A percentile compares a stretch with the other conserved stretches of the same genome.
These are phyloP conservation scores for Clavispora carvajalis DNA, from an alignment of 805 yeast genomes.

Conservation along the genomic window DNA sequence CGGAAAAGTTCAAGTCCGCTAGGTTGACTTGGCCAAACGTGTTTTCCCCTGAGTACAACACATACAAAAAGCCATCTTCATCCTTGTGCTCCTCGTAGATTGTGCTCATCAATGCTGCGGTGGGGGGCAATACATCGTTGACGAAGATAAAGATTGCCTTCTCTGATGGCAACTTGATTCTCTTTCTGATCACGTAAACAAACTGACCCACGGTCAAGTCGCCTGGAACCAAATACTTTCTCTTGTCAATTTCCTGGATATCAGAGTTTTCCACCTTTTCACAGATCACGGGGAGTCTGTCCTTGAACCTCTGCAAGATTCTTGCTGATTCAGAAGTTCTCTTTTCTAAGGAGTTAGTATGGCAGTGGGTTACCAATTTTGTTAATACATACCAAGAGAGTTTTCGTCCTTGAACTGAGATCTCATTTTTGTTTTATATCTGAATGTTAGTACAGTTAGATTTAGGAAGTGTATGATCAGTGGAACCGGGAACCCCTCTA, in stretches of 20 bases:
- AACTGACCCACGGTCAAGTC: constrained; percentile 97
- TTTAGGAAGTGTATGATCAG: no score
- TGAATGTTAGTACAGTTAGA: constrained; percentile 9
- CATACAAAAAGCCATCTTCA: constrained; percentile 94
- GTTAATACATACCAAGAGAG: constrained; percentile 68
- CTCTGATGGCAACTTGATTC: constrained; percentile 93
- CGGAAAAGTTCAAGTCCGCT: constrained; percentile 16
- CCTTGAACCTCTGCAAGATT: constrained; percentile 80
- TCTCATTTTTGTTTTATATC: constrained; percentile 49
- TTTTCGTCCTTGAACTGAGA: constrained; percentile 94
- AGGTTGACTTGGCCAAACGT: constrained; percentile 67
- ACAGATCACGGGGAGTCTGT: constrained; percentile 94
- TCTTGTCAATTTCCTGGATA: constrained; percentile 92
- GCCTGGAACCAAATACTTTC: constrained; percentile 93
- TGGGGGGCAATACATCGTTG: constrained; percentile 95
- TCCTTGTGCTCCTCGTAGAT: constrained; percentile 96
- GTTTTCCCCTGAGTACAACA: constrained; percentile 94
- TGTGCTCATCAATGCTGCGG: constrained; percentile 93
- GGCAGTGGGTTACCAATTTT: not conserved
- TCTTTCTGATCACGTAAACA: constrained; percentile 94
- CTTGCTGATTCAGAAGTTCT: constrained; percentile 93
- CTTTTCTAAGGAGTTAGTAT: constrained; percentile 48
- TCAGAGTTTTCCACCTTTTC: constrained; percentile 96
- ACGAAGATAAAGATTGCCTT: constrained; percentile 97
- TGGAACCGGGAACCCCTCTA: no score